Conservation (phyloP, 1,139 yeast genomes). For the Candida labiduridarum region DNA sequence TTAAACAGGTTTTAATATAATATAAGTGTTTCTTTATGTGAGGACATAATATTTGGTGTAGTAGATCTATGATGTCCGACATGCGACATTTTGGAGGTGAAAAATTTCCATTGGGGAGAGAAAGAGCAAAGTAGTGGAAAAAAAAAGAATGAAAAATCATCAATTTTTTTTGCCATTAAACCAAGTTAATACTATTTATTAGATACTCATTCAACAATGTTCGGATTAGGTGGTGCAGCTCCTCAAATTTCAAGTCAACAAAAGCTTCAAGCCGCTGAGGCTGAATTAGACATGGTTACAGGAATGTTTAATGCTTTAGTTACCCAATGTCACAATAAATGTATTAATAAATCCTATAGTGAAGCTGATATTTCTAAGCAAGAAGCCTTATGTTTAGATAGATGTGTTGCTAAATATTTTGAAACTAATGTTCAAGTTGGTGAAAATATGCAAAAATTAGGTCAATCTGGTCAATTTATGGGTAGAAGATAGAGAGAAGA, state of each 20-base stretch:
- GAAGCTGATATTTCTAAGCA: conserved; percentile 82
- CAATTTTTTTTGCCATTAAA: conserved; percentile 9
- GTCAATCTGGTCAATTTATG: conserved; percentile 57
- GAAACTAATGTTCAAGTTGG: conserved; percentile 97
- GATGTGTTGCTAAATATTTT: conserved; percentile 96
- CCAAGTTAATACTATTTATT: conserved; percentile 21
- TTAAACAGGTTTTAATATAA: too few species aligned
- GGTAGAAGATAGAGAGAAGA: conserved; percentile 38
- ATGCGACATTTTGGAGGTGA: conserved; percentile 4
- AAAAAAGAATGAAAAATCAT: conserved; percentile 4
- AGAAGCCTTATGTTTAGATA: conserved; percentile 90
- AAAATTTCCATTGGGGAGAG: conserved; percentile 3
- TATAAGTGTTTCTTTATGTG: too few species aligned
- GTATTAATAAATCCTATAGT: conserved; percentile 66
- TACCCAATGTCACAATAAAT: conserved; percentile 87
- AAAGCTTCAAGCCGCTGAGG: conserved; percentile 75
- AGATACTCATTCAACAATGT: conserved; percentile 29
- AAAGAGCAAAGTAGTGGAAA: neutral
- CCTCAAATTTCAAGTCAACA: conserved; percentile 76
- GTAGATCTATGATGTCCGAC: neutral
- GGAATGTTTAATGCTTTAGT: conserved; percentile 91
- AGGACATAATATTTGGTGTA: neutral
- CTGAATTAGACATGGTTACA: conserved; percentile 95
- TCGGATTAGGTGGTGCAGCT: conserved; percentile 84
- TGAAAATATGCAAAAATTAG: conserved; percentile 80